phyloP scores from a whole-genome alignment of 2,329 filamentous ascomycete genomes.

The Ceratocystis eucalypticola region DNA sequence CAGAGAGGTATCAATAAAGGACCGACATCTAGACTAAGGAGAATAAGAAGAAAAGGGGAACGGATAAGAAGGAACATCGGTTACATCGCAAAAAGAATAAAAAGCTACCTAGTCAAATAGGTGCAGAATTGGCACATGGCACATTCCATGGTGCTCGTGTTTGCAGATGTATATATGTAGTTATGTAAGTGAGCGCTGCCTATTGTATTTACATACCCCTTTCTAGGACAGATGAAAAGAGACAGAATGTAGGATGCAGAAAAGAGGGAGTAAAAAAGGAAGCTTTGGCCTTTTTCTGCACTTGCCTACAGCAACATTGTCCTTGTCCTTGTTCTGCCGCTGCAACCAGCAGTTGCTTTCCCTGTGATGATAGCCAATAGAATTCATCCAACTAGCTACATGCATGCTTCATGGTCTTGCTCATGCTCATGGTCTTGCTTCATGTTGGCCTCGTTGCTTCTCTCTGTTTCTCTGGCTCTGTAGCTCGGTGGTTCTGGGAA shows the following conservation, averaged over 20 bases:
- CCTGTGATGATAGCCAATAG: neutral
- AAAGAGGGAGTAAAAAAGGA: neutral
- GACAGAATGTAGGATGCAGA: neutral
- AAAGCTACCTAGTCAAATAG: neutral
- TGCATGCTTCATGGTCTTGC: neutral
- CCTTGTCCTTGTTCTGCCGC: no score
- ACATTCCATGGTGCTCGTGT: neutral
- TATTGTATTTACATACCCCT: neutral
- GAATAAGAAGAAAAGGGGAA: no score
- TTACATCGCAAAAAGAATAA: neutral
- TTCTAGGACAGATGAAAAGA: neutral
- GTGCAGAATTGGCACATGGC: neutral
- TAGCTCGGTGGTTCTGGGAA: neutral
- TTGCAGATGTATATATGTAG: neutral
- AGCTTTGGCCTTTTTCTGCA: conserved; percentile 1
- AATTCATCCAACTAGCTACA: neutral
- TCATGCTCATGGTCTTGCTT: neutral
- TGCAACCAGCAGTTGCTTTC: neutral
- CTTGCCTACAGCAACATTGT: neutral
- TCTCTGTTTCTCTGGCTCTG: neutral
- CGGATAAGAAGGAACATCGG: no score
- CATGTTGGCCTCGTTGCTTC: neutral
- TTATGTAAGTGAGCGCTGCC: neutral
- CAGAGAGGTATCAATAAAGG: neutral
- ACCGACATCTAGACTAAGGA: no score